Base-by-base conservation (phyloP, 2,329 filamentous ascomycete species). In the Onygena corvina region DNA sequence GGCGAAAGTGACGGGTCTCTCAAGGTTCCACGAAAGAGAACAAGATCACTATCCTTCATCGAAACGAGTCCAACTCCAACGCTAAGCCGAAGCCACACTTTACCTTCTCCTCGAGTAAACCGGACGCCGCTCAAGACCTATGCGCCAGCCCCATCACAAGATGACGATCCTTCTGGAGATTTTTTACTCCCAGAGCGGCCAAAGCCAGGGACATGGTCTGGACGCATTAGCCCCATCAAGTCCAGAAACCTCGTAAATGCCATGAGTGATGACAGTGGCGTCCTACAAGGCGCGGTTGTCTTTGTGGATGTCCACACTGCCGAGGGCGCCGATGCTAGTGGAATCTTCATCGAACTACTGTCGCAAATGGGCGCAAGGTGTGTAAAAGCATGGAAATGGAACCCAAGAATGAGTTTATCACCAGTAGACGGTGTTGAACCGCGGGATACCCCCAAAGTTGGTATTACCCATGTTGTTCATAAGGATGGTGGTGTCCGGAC, bases 391-490 rank as follows among this genome's bases (percentile, higher is more conserved):
- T 92, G 86, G 86, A 71, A 71, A 38, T 89, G 84, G 82, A 83
- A 82, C 59, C 78, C 79, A n/a, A 60, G 64, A n/a, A 57, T 64
- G 14, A 70, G 68, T 53, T 46, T 67, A 16, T 64, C 62, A 4
- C 65, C 63, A 4, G 58, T 59, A 14, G 64, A 64, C 38, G 58
- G 55, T 1, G 57, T 54, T n/a, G 61, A 64, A 7, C 55, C 61
- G 3, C 61, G 59, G 45, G 61, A 66, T 11, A 58, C 60, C 45
- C 36, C 36, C 21, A 83, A 80, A 61, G 71, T 86, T 52, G 84
- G 82, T 3, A 86, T 94, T 58, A 94, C 87, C 0, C 88, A 94
- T 60, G 84, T 94, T 5, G 79, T 94, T 4, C 94, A 81, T 72
- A 94, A 94, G 64, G 88, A 94, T 60, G 88, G 88, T 40, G 81